Percentiles rank a stretch among this genome's conserved stretches.
Evolutionary conservation across 768 basidiomycete species (phyloP).

Genomic region (Suillus subluteus): DNA sequence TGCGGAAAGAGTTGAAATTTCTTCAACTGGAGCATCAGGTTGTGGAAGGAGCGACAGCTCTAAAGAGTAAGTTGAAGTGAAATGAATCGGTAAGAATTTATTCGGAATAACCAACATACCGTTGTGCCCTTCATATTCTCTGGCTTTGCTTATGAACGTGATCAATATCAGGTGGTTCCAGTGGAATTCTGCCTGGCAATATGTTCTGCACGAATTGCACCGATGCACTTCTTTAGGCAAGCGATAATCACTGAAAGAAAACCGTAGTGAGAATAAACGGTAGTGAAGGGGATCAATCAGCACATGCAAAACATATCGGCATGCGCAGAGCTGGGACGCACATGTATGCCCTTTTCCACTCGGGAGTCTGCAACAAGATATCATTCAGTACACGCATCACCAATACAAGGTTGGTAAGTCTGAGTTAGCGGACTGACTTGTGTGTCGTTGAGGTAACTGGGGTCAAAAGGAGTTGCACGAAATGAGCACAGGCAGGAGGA

Average conservation of each 20-base stretch:
- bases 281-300: slow-evolving; percentile 3
- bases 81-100: not conserved
- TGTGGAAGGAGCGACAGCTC: not conserved
- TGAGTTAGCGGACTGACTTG: slow-evolving; percentile 46
- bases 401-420: not conserved
- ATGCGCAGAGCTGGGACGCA: slow-evolving; percentile 17
- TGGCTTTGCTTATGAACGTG: slow-evolving; percentile 4
- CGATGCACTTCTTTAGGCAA: slow-evolving; percentile 68
- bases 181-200: slow-evolving; percentile 20
- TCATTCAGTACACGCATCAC: slow-evolving; percentile 4
- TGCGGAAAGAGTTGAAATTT: not conserved
- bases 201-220: slow-evolving; percentile 50
- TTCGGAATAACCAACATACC: not conserved
- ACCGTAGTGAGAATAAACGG: not conserved
- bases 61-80: not conserved
- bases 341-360: slow-evolving; percentile 49
- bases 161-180: slow-evolving; percentile 10
- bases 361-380: slow-evolving; percentile 54
- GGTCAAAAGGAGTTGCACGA: slow-evolving; percentile 2
- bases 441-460: slow-evolving; percentile 70
- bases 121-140: slow-evolving; percentile 9
- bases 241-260: slow-evolving; percentile 63
- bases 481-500: not conserved
- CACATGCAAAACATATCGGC: not conserved
- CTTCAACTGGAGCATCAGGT: not conserved